phyloP scores from a whole-genome alignment of 768 basidiomycete genomes.

The Russula vinacea region DNA sequence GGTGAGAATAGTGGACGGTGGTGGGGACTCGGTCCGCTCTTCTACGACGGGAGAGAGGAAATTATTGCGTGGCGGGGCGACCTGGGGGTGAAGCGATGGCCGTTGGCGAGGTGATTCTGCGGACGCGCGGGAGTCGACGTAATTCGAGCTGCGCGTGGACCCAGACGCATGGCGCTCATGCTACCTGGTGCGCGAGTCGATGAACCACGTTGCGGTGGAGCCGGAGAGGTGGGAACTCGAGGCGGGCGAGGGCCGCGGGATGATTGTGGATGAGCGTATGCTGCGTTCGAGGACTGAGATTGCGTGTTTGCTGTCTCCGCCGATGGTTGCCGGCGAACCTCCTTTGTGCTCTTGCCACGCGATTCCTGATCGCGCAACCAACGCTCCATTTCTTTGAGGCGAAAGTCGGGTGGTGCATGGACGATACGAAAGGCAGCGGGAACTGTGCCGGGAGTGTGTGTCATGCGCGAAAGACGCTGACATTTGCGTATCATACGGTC shows the following conservation, averaged over 20 bases:
- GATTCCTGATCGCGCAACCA: conserved; percentile 59
- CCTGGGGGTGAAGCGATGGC: background rate
- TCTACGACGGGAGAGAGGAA: conserved; percentile 29
- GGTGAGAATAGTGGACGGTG: conserved; percentile 8
- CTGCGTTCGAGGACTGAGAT: conserved; percentile 27
- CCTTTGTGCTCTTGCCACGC: conserved; percentile 24
- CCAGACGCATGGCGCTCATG: conserved; percentile 21
- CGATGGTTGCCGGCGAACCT: conserved; percentile 39
- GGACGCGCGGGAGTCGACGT: conserved; percentile 25
- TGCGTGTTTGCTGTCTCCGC: conserved; percentile 34
- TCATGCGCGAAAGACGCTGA: conserved; percentile 54
- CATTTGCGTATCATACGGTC: conserved; percentile 82
- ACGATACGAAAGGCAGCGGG: conserved; percentile 58
- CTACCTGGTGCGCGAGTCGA: conserved; percentile 13
- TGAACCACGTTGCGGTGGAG: conserved; percentile 10
- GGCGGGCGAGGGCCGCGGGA: conserved; percentile 13
- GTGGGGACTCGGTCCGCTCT: conserved; percentile 14
- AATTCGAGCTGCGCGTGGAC: conserved; percentile 28
- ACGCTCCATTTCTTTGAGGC: conserved; percentile 74
- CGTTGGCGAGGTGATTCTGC: conserved; percentile 21
- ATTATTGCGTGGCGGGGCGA: background rate
- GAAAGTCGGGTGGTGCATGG: conserved; percentile 67
- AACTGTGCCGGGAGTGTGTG: conserved; percentile 40
- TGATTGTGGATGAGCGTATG: conserved; percentile 21
- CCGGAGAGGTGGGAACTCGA: conserved; percentile 6